These are phyloP conservation scores for Coffea humblotiana DNA, from an alignment of 305 asterid genomes.

Conservation along the genomic window DNA sequence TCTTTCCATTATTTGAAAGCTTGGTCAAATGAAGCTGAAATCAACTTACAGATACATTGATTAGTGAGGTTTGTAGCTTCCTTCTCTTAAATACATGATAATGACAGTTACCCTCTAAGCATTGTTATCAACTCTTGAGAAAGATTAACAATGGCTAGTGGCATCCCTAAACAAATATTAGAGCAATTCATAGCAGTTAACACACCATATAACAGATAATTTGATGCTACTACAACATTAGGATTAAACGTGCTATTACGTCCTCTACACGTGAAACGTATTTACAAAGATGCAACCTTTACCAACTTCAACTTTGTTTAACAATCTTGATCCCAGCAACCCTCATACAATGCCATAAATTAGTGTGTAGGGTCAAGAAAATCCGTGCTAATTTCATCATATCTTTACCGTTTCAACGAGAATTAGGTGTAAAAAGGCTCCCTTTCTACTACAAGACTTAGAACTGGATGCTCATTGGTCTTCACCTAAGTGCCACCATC, in stretches of 20 bases:
- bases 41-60: background rate
- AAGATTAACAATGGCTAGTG: background rate
- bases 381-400: constrained; percentile 45
- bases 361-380: constrained; percentile 20
- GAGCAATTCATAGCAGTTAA: background rate
- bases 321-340: constrained; percentile 22
- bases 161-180: constrained; percentile 9
- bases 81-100: constrained; percentile 17
- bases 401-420: constrained; percentile 39
- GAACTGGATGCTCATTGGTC: background rate
- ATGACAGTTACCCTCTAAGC: constrained; percentile 19
- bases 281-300: background rate
- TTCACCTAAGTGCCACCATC: background rate
- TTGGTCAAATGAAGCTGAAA: constrained; percentile 9
- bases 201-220: background rate
- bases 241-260: background rate
- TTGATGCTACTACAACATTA: background rate
- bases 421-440: constrained; percentile 12
- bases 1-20: background rate
- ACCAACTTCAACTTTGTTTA: constrained; percentile 22
- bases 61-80: background rate
- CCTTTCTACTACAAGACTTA: constrained; percentile 5
- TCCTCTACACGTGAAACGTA: constrained; percentile 18
- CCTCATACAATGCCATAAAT: constrained; percentile 14
- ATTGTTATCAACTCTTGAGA: background rate